These are phyloP conservation scores for Fragaria iinumae DNA, from an alignment of 306 rosid species.

Conservation along the genomic window DNA sequence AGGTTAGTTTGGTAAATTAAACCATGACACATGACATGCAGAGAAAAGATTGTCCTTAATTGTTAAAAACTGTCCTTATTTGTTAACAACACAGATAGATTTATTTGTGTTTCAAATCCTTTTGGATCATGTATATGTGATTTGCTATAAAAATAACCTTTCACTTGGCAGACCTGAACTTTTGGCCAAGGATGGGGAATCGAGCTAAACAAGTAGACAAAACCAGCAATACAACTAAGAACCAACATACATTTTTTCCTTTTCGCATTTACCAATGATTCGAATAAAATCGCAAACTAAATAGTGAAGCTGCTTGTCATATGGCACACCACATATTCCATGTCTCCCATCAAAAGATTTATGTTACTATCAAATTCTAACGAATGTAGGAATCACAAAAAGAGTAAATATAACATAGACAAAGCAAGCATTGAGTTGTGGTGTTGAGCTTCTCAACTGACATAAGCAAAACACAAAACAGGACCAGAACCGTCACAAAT, in stretches of 20 bases:
- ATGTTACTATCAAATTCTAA: conserved; percentile 6
- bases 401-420: conserved; percentile 14
- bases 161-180: too few relatives aligned
- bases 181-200: neutral
- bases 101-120: too few relatives aligned
- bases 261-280: neutral
- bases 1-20: too few relatives aligned
- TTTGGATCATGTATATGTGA: too few relatives aligned
- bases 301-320: conserved; percentile 11
- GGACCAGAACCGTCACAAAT: conserved; percentile 6
- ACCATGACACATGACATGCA: too few relatives aligned
- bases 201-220: neutral
- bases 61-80: too few relatives aligned
- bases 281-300: conserved; percentile 4
- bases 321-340: conserved; percentile 18
- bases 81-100: too few relatives aligned
- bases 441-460: conserved; percentile 9
- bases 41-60: too few relatives aligned
- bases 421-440: conserved; percentile 10
- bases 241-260: neutral
- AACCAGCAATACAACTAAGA: neutral
- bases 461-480: conserved; percentile 17
- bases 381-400: conserved; percentile 10
- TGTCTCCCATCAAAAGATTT: conserved; percentile 16
- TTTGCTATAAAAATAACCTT: too few relatives aligned